These are phyloP conservation scores for Arthrobotrys megalospora DNA, from an alignment of 2,329 filamentous ascomycete genomes.

Conservation along the genomic window DNA sequence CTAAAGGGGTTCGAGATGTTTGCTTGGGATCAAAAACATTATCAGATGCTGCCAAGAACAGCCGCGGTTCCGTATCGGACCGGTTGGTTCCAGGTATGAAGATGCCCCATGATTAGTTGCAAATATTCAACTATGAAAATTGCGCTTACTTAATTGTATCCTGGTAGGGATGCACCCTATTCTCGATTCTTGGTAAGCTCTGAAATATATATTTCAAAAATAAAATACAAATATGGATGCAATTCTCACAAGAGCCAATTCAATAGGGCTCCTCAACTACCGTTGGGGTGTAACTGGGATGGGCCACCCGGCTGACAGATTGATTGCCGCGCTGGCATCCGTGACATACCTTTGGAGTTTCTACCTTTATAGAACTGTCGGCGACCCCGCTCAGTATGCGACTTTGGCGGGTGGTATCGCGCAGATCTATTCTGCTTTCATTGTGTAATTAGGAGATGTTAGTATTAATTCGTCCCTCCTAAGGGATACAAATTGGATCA, in stretches of 20 bases:
- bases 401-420: constrained; percentile 35
- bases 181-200: constrained; percentile 35
- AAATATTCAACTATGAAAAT: not conserved
- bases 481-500: not conserved
- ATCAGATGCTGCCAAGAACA: constrained; percentile 29
- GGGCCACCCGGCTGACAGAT: constrained; percentile 24
- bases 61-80: constrained; percentile 36
- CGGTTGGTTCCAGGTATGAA: constrained; percentile 40
- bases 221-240: not conserved
- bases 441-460: constrained; percentile 2
- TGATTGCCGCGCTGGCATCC: constrained; percentile 33
- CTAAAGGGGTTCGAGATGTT: constrained; percentile 42
- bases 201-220: not conserved
- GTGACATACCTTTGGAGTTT: constrained; percentile 42
- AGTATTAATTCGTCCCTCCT: not conserved
- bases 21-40: constrained; percentile 15
- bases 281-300: constrained; percentile 40
- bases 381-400: constrained; percentile 43
- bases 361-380: constrained; percentile 39
- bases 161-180: constrained; percentile 36
- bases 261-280: constrained; percentile 35
- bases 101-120: not conserved
- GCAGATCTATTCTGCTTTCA: constrained; percentile 39
- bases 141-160: not conserved
- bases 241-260: not conserved